A percentile compares a stretch with the other conserved stretches of the same genome.
Evolutionary conservation across 2,329 filamentous ascomycete species (phyloP).

Genomic region (Leptodontidium sp.): DNA sequence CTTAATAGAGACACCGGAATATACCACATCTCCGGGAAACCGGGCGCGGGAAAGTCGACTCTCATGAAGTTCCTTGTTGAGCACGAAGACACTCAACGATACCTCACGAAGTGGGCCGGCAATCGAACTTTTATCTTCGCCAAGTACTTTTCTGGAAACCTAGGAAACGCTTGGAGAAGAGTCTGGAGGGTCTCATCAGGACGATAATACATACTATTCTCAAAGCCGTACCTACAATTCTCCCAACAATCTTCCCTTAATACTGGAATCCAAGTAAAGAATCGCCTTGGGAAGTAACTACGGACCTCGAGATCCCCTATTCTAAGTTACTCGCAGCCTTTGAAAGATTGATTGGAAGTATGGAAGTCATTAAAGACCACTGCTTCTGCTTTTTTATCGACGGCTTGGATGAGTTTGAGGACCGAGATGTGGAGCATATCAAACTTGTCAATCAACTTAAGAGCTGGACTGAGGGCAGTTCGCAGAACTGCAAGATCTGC

Average conservation of each 20-base stretch:
- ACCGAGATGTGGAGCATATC: conserved; percentile 37
- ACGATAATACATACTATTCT: conserved; percentile 26
- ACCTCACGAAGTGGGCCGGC: conserved; percentile 44
- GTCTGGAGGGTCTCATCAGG: conserved; percentile 25
- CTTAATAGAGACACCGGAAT: conserved; percentile 11
- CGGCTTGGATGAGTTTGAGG: conserved; percentile 46
- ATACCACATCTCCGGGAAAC: conserved; percentile 33
- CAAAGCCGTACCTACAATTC: conserved; percentile 19
- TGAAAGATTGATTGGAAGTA: background rate
- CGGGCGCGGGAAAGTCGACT: conserved; percentile 37
- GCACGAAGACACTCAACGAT: background rate
- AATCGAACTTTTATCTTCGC: conserved; percentile 41
- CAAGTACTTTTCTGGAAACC: conserved; percentile 57
- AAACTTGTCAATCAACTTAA: conserved; percentile 33
- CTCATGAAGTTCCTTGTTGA: conserved; percentile 34
- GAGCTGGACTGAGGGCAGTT: conserved; percentile 16
- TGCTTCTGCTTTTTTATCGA: conserved; percentile 49
- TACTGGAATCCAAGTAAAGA: background rate
- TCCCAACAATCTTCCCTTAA: conserved; percentile 18
- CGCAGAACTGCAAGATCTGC: conserved; percentile 29
- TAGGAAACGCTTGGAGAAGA: conserved; percentile 42
- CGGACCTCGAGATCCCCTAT: background rate
- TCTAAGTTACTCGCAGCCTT: background rate
- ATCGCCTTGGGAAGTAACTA: background rate
- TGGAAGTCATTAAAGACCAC: conserved; percentile 1